Evolutionary conservation across 352 stramenopile genomes (phyloP), one percentile per base, ranked within the genome.

Genomic region (Phytopythium cucurbitacearum): DNA sequence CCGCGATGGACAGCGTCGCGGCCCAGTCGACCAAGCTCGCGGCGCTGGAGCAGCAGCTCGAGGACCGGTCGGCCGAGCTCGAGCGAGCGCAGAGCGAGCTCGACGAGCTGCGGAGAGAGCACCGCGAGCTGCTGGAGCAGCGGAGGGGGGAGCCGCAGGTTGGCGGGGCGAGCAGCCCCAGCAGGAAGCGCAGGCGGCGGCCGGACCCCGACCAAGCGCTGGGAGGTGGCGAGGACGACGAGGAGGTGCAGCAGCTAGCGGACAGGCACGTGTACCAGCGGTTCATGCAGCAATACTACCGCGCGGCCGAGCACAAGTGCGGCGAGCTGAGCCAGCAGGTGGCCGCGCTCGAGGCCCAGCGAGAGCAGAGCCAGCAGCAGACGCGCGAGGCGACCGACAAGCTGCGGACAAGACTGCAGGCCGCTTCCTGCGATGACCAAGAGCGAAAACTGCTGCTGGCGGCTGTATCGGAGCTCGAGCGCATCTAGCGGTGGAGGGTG

Each of bases 241-340:
- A 41, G 33, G 12, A 76, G 15, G 57, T 56, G 41, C 16, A 32
- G 5, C 59, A 76, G 32, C 45, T 72, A 7, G 59, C 58, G 32
- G 77, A 85, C 41, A 88, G 82, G 58, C 59, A 69, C 21, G 59
- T 62, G 15, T 48, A 86, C 11, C 58, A 80, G 45, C 60, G 69
- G 21, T 86, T 86, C 28, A 49, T 88, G 7, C 62, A 62, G 16
- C 72, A 53, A 5, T 86, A 85, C 45, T 75, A 70, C 49, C 42
- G 57, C 46, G 53, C 54, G 4, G 73, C 75, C 3, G 78, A 89
- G 65, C 67, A 50, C 0, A 85, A 86, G 34, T 85, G 73, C 56
- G 55, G 57, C 1, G 47, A 62, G 37, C 43, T 86, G 35, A 45
- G 62, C 3, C 39, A 67, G 42, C 68, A 75, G 12, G 61, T 79